Base-by-base conservation (phyloP, 345 rosid genomes). In the Physaria fendleri region DNA sequence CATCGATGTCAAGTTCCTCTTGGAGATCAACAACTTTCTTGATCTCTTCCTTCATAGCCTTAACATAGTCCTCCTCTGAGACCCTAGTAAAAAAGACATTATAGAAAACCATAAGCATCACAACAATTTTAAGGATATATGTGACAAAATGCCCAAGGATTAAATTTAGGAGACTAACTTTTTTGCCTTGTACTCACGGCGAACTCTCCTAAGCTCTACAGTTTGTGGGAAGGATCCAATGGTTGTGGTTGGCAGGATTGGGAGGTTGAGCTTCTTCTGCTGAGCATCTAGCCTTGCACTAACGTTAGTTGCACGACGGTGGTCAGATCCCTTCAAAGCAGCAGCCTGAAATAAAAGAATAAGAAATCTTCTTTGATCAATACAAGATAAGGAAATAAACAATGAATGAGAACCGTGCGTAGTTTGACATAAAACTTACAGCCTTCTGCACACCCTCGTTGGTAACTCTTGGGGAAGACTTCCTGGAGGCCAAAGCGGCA, bases 181-280 rank as follows among this genome's bases (percentile, higher is more conserved):
- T 46, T 91, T 88, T 11, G 98, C 98, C 78, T 91, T 91, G 84
- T 84, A 91, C 66, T 85, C 98, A 64, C 96, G 91, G 72, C 98
- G 96, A 58, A 88, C 95, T 80, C 90, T 91, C 74, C 98, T 84
- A 59, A 91, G 92, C 71, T 88, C 96, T 13, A 82, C 35, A 17
- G 96, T 91, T 62, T 91, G 98, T n/a, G n/a, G n/a, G n/a, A n/a
- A n/a, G n/a, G n/a, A n/a, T n/a, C n/a, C n/a, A n/a, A n/a, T n/a
- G n/a, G n/a, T n/a, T n/a, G n/a, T n/a, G n/a, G n/a, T n/a, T n/a
- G n/a, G n/a, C n/a, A n/a, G n/a, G n/a, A n/a, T n/a, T n/a, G n/a
- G n/a, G n/a, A n/a, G n/a, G n/a, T n/a, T n/a, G n/a, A n/a, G n/a
- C n/a, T n/a, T n/a, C 81, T 82, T 91, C 82, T 91, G 98, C 69